Base-by-base conservation (phyloP, 371 early-diverging fungal genomes). In the Syncephalastrum monosporum region DNA sequence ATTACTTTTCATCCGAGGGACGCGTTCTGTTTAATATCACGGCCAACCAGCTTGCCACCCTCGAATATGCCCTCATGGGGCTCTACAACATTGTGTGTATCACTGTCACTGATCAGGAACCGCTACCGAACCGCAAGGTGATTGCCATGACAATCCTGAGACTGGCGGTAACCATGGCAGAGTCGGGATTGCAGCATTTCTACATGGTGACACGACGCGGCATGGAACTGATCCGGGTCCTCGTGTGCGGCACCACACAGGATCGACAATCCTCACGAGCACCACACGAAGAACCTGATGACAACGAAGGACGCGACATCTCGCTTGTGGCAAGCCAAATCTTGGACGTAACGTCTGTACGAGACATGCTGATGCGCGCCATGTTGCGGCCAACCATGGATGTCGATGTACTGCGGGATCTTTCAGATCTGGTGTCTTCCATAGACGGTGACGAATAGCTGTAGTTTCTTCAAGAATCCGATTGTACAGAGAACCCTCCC, bases 31-130 rank as follows among this genome's bases (percentile, higher is more conserved):
- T 71, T 46, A 72, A 69, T 19, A 74, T 82, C 70, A 69, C 77
- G 41, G 66, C 74, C 4, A 69, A 71, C 21, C 82, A 82, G 52
- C 64, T 82, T 45, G 83, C 85, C 29, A 79, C 74, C 43, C 63
- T 85, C 19, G 83, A 85, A 52, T 66, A 78, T 50, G 56, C 76
- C 6, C 65, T 82, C 57, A 72, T 85, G 74, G 82, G 82, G 5
- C 59, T 78, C 21, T 82, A 79, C 64, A 82, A 82, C 55, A 63
- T 82, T 23, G 69, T 80, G 25, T 69, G 68, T 2, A 71, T 85
- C 47, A 77, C 69, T 46, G 71, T 65, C 25, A 10, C 38, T 33
- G 38, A 33, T 33, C 38, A 33, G 12, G 38, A 33, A 12, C 38
- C 38, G 10, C 38, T 33, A 33, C 38, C 38, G 5, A 33, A 33